These are phyloP conservation scores for Trichomonas vaginalis DNA, from an alignment of 208 protist species.

Conservation along the genomic window DNA sequence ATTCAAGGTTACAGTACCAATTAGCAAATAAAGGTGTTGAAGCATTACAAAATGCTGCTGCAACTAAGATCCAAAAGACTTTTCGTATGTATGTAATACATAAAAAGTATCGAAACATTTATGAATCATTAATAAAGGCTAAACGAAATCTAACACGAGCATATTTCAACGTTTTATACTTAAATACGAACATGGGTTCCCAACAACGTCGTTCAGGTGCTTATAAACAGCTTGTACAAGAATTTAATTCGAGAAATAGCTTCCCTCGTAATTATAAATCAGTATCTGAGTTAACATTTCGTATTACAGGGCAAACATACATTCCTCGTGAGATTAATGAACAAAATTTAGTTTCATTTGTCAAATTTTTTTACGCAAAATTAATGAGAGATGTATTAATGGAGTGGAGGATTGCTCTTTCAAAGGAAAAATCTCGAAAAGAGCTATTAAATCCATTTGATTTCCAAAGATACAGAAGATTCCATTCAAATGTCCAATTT, in stretches of 20 bases:
- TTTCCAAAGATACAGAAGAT: background rate
- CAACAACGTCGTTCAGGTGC: background rate
- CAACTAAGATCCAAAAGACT: background rate
- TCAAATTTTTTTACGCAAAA: background rate
- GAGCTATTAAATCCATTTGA: background rate
- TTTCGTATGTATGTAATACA: constrained; percentile 1
- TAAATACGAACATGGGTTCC: background rate
- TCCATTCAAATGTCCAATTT: background rate
- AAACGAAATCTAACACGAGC: background rate
- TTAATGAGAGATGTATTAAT: background rate
- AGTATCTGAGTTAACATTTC: background rate
- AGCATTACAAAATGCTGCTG: background rate
- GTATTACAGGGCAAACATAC: background rate
- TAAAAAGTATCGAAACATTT: background rate
- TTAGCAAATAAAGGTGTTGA: background rate
- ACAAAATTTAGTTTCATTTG: background rate
- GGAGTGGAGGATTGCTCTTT: background rate
- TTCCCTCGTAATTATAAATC: background rate
- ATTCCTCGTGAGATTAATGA: background rate
- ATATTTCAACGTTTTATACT: background rate
- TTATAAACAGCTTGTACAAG: background rate
- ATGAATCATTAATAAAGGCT: background rate
- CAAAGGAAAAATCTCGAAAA: background rate
- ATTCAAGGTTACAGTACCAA: background rate
- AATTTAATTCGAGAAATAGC: background rate